Percentiles rank a stretch among this genome's conserved stretches.
phyloP scores from a whole-genome alignment of 305 asterid genomes.

The Fraxinus greggii region DNA sequence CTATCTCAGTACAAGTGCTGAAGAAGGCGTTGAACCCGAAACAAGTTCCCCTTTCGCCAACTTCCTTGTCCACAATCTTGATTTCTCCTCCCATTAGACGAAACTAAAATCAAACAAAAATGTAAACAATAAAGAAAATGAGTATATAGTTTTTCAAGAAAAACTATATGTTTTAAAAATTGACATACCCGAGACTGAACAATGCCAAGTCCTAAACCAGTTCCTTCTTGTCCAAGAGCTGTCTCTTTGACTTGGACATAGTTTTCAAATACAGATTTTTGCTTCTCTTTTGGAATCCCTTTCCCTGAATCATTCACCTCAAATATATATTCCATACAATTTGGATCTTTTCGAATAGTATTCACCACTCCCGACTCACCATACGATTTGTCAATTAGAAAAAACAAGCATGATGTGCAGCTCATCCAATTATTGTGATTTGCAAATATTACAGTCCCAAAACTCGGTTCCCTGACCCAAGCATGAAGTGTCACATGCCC shows the following conservation, averaged over 20 bases:
- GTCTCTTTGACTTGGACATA: conserved; percentile 54
- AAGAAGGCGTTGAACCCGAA: conserved; percentile 43
- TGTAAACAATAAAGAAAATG: not conserved
- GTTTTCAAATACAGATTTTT: conserved; percentile 47
- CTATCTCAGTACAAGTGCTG: not conserved
- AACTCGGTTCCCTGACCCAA: conserved; percentile 41
- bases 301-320: conserved; percentile 60
- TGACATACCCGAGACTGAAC: conserved; percentile 60
- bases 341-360: conserved; percentile 31
- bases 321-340: conserved; percentile 42
- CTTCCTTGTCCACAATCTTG: conserved; percentile 27
- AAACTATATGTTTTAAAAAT: not conserved
- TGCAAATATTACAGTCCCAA: conserved; percentile 31
- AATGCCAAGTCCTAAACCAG: conserved; percentile 65
- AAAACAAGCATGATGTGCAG: conserved; percentile 27
- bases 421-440: conserved; percentile 16
- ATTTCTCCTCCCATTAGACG: conserved; percentile 63
- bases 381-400: conserved; percentile 20
- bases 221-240: conserved; percentile 47
- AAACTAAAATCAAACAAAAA: conserved; percentile 28
- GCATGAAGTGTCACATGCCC: conserved; percentile 49
- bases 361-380: conserved; percentile 23
- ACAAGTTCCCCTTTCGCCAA: conserved; percentile 47
- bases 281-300: conserved; percentile 59
- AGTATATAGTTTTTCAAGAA: not conserved